Base-by-base conservation (phyloP, 306 rosid genomes). In the Chamaecrista fasciculata region DNA sequence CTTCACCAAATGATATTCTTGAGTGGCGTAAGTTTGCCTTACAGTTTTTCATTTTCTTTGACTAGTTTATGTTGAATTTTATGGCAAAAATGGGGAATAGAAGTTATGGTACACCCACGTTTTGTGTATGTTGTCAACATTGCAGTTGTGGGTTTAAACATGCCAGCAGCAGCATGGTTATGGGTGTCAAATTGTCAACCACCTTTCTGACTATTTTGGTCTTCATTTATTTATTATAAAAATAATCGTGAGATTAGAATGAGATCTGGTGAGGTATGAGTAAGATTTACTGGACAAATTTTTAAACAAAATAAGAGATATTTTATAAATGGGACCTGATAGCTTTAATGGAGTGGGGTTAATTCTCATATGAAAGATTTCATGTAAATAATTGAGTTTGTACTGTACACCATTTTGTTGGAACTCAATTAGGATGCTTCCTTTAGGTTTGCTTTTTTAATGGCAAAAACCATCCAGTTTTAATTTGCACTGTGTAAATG, bases 1-100 rank as follows among this genome's bases (percentile, higher is more conserved):
- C 99, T 75, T 87, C 91, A 25, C 92, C 99, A n/a, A 95, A 79
- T 79, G 96, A 95, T 70, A 91, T 95, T 85, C 99, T 95, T 47
- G 97, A 95, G 60, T 95, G 99, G 99, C 96, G 99, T 95, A 91
- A 95, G 99, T 88, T 80, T 71, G 66, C 56, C 68, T 63, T 20
- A 64, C 81, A 5, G 15, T 42, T 5, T 36, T 21, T 15, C 46
- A 42, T 58, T 40, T 29, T 77, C 61, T 37, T 42, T 28, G 49
- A 14, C 59, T 31, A 31, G 26, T 65, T 73, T 34, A 36, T 74
- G 49, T 59, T 8, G 31, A 39, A 37, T 61, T 21, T 33, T 3
- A 16, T 59, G 28, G 24, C 6, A 6, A 59, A 11, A 18, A 18
- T 10, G 46, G 16, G 6, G 31, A 7, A 0, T n/a, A 8, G 1